These are phyloP conservation scores for Ceratocystis variospora DNA, from an alignment of 2,329 filamentous ascomycete species.

Conservation along the genomic window DNA sequence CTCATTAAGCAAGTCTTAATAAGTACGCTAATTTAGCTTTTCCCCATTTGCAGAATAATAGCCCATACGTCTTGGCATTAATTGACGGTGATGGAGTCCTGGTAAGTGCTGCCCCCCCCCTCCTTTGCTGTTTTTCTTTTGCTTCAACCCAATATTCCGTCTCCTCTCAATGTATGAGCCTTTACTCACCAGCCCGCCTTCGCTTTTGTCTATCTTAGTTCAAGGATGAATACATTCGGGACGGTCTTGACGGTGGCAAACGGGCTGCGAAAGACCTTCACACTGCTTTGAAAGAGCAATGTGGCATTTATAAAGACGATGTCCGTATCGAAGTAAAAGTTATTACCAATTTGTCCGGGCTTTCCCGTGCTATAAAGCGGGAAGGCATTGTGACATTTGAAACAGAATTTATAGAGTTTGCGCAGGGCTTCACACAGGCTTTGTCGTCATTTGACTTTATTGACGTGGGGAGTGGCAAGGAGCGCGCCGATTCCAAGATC, in stretches of 20 bases:
- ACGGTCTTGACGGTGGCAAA: constrained; percentile 43
- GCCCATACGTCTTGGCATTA: constrained; percentile 46
- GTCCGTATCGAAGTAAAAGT: constrained; percentile 44
- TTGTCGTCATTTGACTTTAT: constrained; percentile 49
- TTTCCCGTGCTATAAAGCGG: constrained; percentile 37
- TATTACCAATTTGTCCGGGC: constrained; percentile 39
- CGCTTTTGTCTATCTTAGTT: constrained; percentile 33
- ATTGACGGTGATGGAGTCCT: constrained; percentile 51
- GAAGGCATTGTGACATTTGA: constrained; percentile 34
- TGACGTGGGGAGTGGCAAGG: constrained; percentile 46
- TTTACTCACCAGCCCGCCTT: too few species aligned
- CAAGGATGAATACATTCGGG: constrained; percentile 38
- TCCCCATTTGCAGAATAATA: constrained; percentile 30
- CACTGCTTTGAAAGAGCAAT: constrained; percentile 35
- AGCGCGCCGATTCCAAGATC: constrained; percentile 46
- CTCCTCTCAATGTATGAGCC: too few species aligned
- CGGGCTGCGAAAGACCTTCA: constrained; percentile 38
- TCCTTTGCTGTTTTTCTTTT: neutral
- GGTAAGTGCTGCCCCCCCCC: constrained; percentile 27
- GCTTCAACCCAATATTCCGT: too few species aligned
- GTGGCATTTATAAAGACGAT: constrained; percentile 31
- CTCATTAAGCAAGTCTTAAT: too few species aligned
- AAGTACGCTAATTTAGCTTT: neutral
- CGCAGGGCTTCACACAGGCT: constrained; percentile 45
- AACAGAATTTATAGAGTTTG: constrained; percentile 41